Evolutionary conservation across 2,329 filamentous ascomycete genomes (phyloP), one percentile per base, ranked within the genome.

Genomic region (Metarhizium humberi): DNA sequence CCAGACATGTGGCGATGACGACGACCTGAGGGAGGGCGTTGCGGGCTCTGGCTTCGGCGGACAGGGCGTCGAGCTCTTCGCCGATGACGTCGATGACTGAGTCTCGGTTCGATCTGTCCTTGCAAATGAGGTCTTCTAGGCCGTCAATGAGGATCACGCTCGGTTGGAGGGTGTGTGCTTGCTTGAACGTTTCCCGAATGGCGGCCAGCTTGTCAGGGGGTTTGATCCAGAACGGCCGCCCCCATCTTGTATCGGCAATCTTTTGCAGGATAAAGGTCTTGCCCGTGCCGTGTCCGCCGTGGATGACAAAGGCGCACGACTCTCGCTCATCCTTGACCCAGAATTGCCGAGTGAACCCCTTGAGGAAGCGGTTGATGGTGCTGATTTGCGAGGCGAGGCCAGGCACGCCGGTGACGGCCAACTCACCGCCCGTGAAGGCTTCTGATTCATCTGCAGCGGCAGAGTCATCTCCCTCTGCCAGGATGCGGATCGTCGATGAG

Each of bases 251-350:
- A 6, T 75, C 78, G 8, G 84, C 80, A 20, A 96, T 76, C 36
- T 81, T 80, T 16, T 86, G 69, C 1, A 96, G 73, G 0, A 96
- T 75, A 59, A 87, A 78, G 0, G 84, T 87, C 72, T 96, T 96
- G 29, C 92, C 92, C 0, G 89, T 95, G 11, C 92, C 92, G 58
- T 83, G 82, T 18, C 88, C 85, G 14, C 92, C 92, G 66, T 95
- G 86, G 4, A 96, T 75, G 29, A 94, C 77, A 40, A 94, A 78
- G 0, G 83, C 84, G 53, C 80, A 77, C 1, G 79, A 73, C 61
- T 64, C 69, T 34, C 64, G 61, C 59, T 72, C 63, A 55, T 63
- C 56, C 55, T 64, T 57, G 47, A 65, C 51, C 56, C 63, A 62
- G 42, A 68, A 69, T 1, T 63, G 64, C 1, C 68, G 65, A 49